Evolutionary conservation across 2,329 filamentous ascomycete genomes (phyloP).

Genomic region (Aspergillus costaricaensis): DNA sequence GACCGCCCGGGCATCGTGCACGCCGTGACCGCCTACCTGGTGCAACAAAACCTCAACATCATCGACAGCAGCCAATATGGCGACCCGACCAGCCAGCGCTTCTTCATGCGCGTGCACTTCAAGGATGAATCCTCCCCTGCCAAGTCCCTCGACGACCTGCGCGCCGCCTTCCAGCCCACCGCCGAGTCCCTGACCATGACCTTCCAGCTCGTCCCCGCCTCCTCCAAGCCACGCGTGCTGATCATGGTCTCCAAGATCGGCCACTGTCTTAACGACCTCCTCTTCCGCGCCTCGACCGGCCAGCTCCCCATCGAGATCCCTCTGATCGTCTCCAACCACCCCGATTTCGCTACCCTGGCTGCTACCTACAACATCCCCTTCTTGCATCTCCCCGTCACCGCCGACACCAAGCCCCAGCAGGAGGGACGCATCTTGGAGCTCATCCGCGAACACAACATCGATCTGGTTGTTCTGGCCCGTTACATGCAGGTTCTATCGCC

Average conservation of each 20-base stretch:
- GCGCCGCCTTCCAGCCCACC: slow-evolving; percentile 60
- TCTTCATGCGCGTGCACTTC: slow-evolving; percentile 90
- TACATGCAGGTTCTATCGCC: slow-evolving; percentile 88
- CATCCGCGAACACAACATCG: slow-evolving; percentile 67
- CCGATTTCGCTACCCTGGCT: slow-evolving; percentile 69
- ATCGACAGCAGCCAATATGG: slow-evolving; percentile 83
- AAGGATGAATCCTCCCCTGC: slow-evolving; percentile 51
- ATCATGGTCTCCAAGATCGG: slow-evolving; percentile 92
- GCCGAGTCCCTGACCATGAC: slow-evolving; percentile 67
- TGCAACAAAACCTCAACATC: slow-evolving; percentile 74
- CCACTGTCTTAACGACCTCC: slow-evolving; percentile 79
- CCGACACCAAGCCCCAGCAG: slow-evolving; percentile 74
- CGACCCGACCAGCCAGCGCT: slow-evolving; percentile 70
- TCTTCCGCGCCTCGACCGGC: slow-evolving; percentile 74
- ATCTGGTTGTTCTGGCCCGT: slow-evolving; percentile 77
- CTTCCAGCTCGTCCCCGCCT: slow-evolving; percentile 68
- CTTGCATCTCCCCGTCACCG: slow-evolving; percentile 76
- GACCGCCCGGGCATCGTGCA: slow-evolving; percentile 85
- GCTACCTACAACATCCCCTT: slow-evolving; percentile 75
- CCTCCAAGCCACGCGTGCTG: slow-evolving; percentile 72
- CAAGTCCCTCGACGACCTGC: slow-evolving; percentile 53
- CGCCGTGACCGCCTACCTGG: slow-evolving; percentile 77
- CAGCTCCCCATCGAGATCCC: slow-evolving; percentile 76
- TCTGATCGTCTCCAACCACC: slow-evolving; percentile 79
- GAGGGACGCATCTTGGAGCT: slow-evolving; percentile 71